These are phyloP conservation scores for Hondaea fermentalgiana DNA, from an alignment of 108 stramenopile species.

Conservation along the genomic window DNA sequence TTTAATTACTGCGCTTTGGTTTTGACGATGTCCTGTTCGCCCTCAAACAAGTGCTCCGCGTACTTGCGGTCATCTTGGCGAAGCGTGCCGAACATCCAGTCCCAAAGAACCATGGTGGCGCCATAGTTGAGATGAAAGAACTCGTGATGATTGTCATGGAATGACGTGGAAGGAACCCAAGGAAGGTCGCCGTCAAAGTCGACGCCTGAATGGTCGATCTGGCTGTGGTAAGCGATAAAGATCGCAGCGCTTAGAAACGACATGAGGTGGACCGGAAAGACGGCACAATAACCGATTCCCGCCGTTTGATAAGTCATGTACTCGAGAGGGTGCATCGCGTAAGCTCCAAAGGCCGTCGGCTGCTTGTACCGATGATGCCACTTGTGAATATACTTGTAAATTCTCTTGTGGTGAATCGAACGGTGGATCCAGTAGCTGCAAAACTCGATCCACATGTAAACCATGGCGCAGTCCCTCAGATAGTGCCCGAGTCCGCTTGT, in stretches of 20 bases:
- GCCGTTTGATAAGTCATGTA: background rate
- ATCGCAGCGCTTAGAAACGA: background rate
- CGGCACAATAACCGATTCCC: background rate
- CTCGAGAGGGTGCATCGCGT: background rate
- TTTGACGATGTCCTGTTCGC: background rate
- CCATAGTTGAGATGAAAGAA: slow-evolving; percentile 18
- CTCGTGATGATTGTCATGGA: slow-evolving; percentile 22
- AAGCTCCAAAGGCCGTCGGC: slow-evolving; percentile 19
- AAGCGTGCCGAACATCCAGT: slow-evolving; percentile 6
- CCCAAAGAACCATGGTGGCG: background rate
- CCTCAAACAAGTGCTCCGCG: background rate
- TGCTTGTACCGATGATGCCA: slow-evolving; percentile 24
- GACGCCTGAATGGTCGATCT: slow-evolving; percentile 22
- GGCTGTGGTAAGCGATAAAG: slow-evolving; percentile 19
- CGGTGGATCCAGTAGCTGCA: slow-evolving; percentile 24
- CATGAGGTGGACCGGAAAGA: slow-evolving; percentile 16
- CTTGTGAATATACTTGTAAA: slow-evolving; percentile 32
- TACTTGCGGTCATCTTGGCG: background rate
- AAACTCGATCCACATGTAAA: slow-evolving; percentile 21
- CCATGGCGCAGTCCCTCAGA: background rate
- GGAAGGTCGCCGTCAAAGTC: slow-evolving; percentile 15
- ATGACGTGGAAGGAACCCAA: slow-evolving; percentile 8
- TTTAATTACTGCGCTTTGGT: background rate
- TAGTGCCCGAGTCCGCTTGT: background rate
- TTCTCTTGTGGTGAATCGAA: slow-evolving; percentile 3